Base-by-base conservation (phyloP, 139 green algal genomes). In the Pleodorina starrii region DNA sequence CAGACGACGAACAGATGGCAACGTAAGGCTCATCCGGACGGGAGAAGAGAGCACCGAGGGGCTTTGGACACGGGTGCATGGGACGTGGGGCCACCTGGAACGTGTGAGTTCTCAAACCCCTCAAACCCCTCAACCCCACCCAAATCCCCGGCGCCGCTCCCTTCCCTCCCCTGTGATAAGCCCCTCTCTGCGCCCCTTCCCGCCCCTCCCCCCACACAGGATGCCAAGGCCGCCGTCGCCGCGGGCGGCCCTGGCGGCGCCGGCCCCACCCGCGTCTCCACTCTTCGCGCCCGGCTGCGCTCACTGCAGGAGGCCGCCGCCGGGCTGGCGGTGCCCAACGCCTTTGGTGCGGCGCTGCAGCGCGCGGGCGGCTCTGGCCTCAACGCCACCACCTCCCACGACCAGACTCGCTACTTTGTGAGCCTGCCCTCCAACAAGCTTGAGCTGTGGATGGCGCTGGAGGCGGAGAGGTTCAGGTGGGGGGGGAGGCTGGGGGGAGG, bases 361-460 rank as follows among this genome's bases (percentile, higher is more conserved):
- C 87, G 86, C 19, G 66, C 87, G 50, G 97, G 97, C 17, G 97
- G 86, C 9, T 94, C 97, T 17, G 97, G 96, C 1, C 91, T 99
- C n/a, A 99, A 99, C 76, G 97, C 97, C 10, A 92, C 92, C 66
- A 99, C 97, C 84, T 93, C 40, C 25, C 96, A 98, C 57, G 97
- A 99, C 88, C 88, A 93, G 46, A 99, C 97, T 23, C 94, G 94
- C 72, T 97, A 96, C 87, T 97, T 92, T 44, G 80, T 93, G 4
- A 92, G 77, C 1, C 91, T 99, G 68, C 97, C 95, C 0, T 66
- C 90, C 68, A 97, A 97, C 89, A 93, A 94, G 89, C 85, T 94
- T 54, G 96, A 98, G 95, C 92, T 98, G 59, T 99, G 96, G 96
- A 98, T 99, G 93, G 96, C 96, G 11, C 83, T 99, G 54, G 97